phyloP scores from a whole-genome alignment of 2,329 filamentous ascomycete species.

The Penicillium expansum region DNA sequence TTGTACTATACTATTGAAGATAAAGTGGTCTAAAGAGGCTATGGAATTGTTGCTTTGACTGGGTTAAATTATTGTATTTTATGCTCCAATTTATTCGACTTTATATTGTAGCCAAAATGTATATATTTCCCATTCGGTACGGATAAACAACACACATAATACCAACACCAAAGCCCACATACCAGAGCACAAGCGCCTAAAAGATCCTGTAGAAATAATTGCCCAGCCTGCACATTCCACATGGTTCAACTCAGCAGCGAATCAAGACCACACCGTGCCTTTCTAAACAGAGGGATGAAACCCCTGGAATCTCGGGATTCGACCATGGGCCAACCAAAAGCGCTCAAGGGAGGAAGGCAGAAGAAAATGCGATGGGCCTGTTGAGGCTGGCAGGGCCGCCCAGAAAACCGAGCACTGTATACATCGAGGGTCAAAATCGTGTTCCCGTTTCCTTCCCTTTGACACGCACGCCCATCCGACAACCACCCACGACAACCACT shows the following conservation, averaged over 20 bases:
- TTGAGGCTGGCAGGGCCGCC: not conserved
- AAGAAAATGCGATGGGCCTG: not conserved
- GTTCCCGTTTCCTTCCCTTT: not conserved
- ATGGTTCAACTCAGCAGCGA: not conserved
- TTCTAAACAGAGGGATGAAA: slow-evolving; percentile 5
- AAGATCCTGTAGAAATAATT: not conserved
- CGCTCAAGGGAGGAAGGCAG: slow-evolving; percentile 1
- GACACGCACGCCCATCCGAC: slow-evolving; percentile 5
- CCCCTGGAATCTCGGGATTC: slow-evolving; percentile 7
- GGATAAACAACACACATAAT: not conserved
- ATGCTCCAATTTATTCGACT: not conserved
- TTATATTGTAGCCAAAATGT: not conserved
- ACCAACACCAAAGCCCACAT: not conserved
- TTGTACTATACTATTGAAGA: too few relatives aligned
- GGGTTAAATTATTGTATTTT: not conserved
- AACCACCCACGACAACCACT: not conserved
- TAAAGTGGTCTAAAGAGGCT: too few relatives aligned
- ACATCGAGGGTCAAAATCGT: not conserved
- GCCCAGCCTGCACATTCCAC: slow-evolving; percentile 4
- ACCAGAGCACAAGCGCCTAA: not conserved
- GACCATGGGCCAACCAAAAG: not conserved
- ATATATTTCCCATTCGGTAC: not conserved
- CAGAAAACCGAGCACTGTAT: not conserved
- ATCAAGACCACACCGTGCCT: not conserved
- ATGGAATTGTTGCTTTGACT: too few relatives aligned